These are phyloP conservation scores for Diaporthe helianthi DNA, from an alignment of 2,329 filamentous ascomycete genomes.

Conservation along the genomic window DNA sequence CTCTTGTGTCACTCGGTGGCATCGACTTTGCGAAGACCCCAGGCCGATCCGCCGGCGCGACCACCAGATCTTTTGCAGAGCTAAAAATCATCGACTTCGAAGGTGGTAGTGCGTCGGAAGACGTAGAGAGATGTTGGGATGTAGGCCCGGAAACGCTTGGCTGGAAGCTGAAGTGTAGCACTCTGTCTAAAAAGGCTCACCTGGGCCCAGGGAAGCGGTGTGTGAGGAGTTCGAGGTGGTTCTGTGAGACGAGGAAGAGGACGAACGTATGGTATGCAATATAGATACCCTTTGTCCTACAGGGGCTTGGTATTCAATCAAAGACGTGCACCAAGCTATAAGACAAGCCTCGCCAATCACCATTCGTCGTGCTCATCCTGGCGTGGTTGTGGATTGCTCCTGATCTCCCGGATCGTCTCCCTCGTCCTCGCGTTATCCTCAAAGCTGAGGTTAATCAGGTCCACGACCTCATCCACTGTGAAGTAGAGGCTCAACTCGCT, in stretches of 20 bases:
- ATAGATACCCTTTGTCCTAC: background rate
- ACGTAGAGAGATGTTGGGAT: background rate
- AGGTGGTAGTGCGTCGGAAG: background rate
- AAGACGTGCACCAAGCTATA: background rate
- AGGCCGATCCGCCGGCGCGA: too few relatives aligned
- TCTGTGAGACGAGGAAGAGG: background rate
- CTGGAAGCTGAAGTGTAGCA: background rate
- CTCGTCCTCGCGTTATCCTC: conserved; percentile 67
- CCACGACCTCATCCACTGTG: conserved; percentile 64
- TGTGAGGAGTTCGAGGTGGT: background rate
- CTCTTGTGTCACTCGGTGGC: background rate
- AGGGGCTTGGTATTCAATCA: background rate
- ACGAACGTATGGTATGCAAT: background rate
- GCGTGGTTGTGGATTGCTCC: conserved; percentile 55
- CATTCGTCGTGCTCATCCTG: conserved; percentile 29
- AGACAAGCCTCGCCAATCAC: background rate
- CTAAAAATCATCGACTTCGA: background rate
- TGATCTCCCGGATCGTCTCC: conserved; percentile 65
- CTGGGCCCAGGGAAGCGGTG: background rate
- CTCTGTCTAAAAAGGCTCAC: background rate
- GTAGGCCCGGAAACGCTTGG: background rate
- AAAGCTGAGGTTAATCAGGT: conserved; percentile 69
- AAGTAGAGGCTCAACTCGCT: conserved; percentile 72
- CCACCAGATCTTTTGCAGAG: background rate
- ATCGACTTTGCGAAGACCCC: background rate